These are phyloP conservation scores for Tolypocladium amazonense DNA, from an alignment of 2,329 filamentous ascomycete species.

Conservation along the genomic window DNA sequence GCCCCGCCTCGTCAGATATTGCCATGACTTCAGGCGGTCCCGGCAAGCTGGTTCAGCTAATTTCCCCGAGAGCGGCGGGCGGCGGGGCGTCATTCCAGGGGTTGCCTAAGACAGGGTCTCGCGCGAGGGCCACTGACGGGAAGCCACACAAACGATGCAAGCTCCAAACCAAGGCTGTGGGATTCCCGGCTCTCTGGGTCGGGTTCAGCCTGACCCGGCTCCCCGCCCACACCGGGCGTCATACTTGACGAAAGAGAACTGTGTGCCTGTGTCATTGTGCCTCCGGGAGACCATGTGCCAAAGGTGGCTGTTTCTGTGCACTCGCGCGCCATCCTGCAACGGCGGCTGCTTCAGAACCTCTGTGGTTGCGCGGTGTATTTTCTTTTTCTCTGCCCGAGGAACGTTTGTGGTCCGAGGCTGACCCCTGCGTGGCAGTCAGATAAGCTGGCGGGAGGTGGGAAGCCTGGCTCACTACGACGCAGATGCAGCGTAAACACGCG, in stretches of 20 bases:
- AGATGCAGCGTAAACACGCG: too few relatives aligned
- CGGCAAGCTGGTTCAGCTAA: conserved; percentile 9
- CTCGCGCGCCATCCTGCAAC: neutral
- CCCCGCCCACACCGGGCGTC: neutral
- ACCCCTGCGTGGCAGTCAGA: neutral
- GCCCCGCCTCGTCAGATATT: neutral
- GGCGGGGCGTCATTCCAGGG: conserved; percentile 1
- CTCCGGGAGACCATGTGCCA: neutral
- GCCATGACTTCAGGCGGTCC: conserved; percentile 3
- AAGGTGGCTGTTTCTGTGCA: neutral
- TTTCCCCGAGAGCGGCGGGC: conserved; percentile 1
- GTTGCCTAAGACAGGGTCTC: neutral
- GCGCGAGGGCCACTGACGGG: neutral
- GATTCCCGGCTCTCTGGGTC: conserved; percentile 6
- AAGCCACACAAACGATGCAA: neutral
- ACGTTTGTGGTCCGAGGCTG: neutral
- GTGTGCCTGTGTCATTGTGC: neutral
- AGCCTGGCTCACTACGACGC: neutral
- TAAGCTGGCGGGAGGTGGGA: neutral
- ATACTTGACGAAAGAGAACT: neutral
- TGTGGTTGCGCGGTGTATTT: neutral
- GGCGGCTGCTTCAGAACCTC: neutral
- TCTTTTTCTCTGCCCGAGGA: conserved; percentile 1
- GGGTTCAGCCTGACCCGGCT: neutral
- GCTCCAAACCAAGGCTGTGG: neutral